A percentile compares a stretch with the other conserved stretches of the same genome.
phyloP scores from a whole-genome alignment of 257 asterid species.

The Gardenia jasminoides region DNA sequence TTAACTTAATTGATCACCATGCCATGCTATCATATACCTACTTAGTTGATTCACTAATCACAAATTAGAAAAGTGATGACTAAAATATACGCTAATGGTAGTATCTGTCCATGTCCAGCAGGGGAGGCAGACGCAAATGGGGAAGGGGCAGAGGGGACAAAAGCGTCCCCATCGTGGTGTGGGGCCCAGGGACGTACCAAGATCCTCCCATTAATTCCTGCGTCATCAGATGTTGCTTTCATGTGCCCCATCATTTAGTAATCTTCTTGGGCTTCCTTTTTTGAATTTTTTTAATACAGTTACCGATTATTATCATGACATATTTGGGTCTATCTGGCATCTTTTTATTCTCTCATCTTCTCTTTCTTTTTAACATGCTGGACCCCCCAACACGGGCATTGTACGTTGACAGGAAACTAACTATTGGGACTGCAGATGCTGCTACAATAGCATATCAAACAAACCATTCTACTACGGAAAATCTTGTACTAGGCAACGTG shows the following conservation, averaged over 20 bases:
- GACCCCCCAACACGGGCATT: background rate
- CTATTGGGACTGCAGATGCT: constrained; percentile 18
- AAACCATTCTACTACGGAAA: background rate
- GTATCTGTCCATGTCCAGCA: background rate
- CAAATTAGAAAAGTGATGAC: too few relatives aligned
- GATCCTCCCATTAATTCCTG: constrained; percentile 30
- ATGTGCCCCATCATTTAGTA: constrained; percentile 23
- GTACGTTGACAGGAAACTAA: constrained; percentile 31
- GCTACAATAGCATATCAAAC: constrained; percentile 6
- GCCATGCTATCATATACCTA: background rate
- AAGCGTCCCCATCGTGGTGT: constrained; percentile 22
- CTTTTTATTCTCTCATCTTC: constrained; percentile 12
- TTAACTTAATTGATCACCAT: background rate
- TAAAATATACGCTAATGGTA: too few relatives aligned
- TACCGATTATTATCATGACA: constrained; percentile 5
- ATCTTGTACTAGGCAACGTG: too few relatives aligned
- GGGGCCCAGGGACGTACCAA: constrained; percentile 27
- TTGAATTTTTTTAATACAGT: too few relatives aligned
- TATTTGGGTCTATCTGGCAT: constrained; percentile 13
- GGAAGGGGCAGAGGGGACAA: constrained; percentile 23
- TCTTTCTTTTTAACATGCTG: background rate
- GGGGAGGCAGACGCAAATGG: too few relatives aligned
- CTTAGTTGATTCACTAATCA: background rate
- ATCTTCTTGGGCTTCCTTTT: background rate
- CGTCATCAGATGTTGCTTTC: constrained; percentile 15